Base-by-base conservation (phyloP, 768 basidiomycete genomes). In the Phylloporus sp. region DNA sequence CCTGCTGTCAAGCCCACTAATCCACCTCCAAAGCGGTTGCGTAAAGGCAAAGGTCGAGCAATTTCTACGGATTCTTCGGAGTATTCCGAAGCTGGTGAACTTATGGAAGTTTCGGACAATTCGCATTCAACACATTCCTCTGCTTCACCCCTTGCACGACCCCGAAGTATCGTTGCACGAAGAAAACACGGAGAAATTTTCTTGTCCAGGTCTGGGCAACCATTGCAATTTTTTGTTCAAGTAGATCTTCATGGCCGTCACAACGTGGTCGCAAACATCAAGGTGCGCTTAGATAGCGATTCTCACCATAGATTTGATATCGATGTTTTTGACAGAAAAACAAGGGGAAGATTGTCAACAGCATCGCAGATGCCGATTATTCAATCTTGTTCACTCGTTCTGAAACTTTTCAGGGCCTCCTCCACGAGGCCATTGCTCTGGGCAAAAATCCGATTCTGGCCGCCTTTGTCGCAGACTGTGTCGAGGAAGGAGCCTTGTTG, bases 221-320 rank as follows among this genome's bases (percentile, higher is more conserved):
- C 76, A 0, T 59, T 82, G 41, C 63, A 70, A 12, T 87, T 88
- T 57, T 86, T 80, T 57, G 82, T 88, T 31, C 84, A 86, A 61
- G 72, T 88, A n/a, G 84, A 85, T 57, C 70, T 85, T 1, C 74
- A 75, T 39, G 78, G 80, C 45, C 75, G 86, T 22, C 68, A 71
- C 15, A 65, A 70, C 1, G 61, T 84, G 24, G 75, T 84, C 22
- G 70, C 70, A 40, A 68, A 72, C 8, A 83, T 90, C 63, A 87
- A 85, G 79, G 87, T 85, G 48, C 52, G 72, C 62, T 27, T 16
- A 16, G 42, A 22, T 10, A 12, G 23, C 24, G 29, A 18, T 36
- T 39, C 47, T 40, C 23, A 7, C 11, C 10, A 18, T 31, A 34
- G 23, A 20, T 11, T 41, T 38, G 26, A 45, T 41, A 16, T 23